A percentile compares a stretch with the other conserved stretches of the same genome.
These are phyloP conservation scores for Chlamydomonas incerta DNA, from an alignment of 139 green algal species.

Conservation along the genomic window DNA sequence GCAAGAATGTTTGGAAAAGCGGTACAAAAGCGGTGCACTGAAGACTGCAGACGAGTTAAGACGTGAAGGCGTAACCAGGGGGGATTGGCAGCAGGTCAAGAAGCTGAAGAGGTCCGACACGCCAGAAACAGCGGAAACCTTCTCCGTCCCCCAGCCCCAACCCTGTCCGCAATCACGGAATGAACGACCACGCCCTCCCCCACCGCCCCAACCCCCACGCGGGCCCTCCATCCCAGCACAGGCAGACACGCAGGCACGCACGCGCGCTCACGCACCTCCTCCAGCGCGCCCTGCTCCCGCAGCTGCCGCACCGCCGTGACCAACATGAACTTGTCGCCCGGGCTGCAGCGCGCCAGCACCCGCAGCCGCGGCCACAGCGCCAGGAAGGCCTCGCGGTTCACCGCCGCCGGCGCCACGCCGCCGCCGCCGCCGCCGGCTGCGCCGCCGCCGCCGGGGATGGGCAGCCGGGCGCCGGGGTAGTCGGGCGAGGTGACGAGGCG, in stretches of 20 bases:
- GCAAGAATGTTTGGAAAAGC: too few species aligned
- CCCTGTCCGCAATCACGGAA: not conserved
- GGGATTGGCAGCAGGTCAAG: too few species aligned
- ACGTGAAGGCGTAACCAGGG: too few species aligned
- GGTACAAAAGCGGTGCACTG: too few species aligned
- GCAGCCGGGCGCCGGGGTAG: not conserved
- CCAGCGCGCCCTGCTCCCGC: slow-evolving; percentile 20
- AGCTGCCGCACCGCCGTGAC: slow-evolving; percentile 67
- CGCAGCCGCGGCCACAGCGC: slow-evolving; percentile 79
- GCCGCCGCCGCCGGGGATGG: not conserved
- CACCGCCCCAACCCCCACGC: not conserved
- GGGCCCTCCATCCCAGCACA: not conserved
- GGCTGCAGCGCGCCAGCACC: slow-evolving; percentile 92
- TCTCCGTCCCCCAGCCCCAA: too few species aligned
- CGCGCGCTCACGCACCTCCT: slow-evolving; percentile 60
- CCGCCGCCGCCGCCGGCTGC: not conserved
- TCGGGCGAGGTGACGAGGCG: slow-evolving; percentile 46
- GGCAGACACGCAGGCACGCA: too few species aligned
- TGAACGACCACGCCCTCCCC: not conserved
- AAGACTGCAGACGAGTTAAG: too few species aligned
- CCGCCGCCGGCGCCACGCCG: not conserved
- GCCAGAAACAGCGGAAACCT: too few species aligned
- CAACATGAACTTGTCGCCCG: slow-evolving; percentile 93
- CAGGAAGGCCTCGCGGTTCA: slow-evolving; percentile 12
- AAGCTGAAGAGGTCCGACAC: too few species aligned